These are phyloP conservation scores for Curvularia spicifera DNA, from an alignment of 2,329 filamentous ascomycete genomes.

Conservation along the genomic window DNA sequence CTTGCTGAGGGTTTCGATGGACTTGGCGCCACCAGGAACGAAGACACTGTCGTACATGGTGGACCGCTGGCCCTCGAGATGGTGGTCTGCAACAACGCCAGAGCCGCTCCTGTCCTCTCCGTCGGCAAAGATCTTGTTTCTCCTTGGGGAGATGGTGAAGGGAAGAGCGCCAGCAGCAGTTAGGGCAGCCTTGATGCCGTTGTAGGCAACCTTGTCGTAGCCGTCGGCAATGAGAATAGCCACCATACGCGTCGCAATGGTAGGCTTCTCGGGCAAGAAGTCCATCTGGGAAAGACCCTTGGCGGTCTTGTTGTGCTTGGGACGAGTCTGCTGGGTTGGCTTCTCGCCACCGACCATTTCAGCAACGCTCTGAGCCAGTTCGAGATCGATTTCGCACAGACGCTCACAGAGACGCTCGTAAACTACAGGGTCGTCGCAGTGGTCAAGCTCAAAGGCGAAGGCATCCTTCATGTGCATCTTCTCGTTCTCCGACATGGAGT, in stretches of 20 bases:
- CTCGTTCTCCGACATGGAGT: slow-evolving; percentile 72
- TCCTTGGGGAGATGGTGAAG: slow-evolving; percentile 73
- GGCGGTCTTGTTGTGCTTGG: slow-evolving; percentile 72
- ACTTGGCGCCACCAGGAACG: slow-evolving; percentile 72
- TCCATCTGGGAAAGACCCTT: slow-evolving; percentile 73
- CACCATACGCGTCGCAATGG: slow-evolving; percentile 73
- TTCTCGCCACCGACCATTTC: slow-evolving; percentile 70
- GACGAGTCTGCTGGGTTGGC: slow-evolving; percentile 59
- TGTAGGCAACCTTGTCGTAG: slow-evolving; percentile 71
- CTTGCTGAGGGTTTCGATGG: slow-evolving; percentile 67
- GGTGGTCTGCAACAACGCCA: slow-evolving; percentile 72
- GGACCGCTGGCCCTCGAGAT: slow-evolving; percentile 78
- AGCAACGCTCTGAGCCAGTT: slow-evolving; percentile 71
- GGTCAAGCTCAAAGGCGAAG: slow-evolving; percentile 75
- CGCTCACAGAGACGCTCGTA: slow-evolving; percentile 73
- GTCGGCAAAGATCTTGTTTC: slow-evolving; percentile 69
- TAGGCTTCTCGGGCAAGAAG: slow-evolving; percentile 66
- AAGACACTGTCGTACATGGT: slow-evolving; percentile 84
- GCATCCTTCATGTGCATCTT: slow-evolving; percentile 67
- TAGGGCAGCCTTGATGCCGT: slow-evolving; percentile 68
- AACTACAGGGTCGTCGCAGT: slow-evolving; percentile 79
- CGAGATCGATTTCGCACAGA: slow-evolving; percentile 74
- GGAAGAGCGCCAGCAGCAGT: slow-evolving; percentile 69
- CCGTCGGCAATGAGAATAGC: slow-evolving; percentile 80
- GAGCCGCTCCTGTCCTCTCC: slow-evolving; percentile 61